Percentiles rank a stretch among this genome's conserved stretches.
phyloP scores from a whole-genome alignment of 2,329 filamentous ascomycete species.

The Trichoderma sp. region DNA sequence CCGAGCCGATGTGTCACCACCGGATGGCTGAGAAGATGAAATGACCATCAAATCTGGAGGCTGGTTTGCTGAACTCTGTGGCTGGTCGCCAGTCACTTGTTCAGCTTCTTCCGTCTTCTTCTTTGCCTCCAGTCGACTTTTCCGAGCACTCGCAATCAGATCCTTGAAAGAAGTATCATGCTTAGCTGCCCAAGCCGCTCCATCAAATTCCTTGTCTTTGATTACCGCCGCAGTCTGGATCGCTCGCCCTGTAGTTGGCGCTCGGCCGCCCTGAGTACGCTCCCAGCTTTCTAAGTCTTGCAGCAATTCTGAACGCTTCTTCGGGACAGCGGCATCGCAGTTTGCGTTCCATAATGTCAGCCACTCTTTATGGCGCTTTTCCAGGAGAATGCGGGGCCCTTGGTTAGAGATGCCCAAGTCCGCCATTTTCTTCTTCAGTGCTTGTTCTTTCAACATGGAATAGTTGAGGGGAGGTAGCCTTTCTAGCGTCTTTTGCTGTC shows the following conservation, averaged over 20 bases:
- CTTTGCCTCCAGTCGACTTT: constrained; percentile 46
- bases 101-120: constrained; percentile 28
- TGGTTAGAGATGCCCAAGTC: constrained; percentile 74
- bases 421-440: constrained; percentile 74
- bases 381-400: constrained; percentile 67
- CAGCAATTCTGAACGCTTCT: constrained; percentile 67
- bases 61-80: background rate
- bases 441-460: constrained; percentile 75
- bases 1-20: background rate
- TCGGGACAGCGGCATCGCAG: constrained; percentile 76
- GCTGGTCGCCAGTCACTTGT: background rate
- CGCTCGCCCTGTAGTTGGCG: constrained; percentile 38
- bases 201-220: constrained; percentile 87
- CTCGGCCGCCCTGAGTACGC: constrained; percentile 67
- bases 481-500: constrained; percentile 46
- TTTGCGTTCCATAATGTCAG: constrained; percentile 96
- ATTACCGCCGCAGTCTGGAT: constrained; percentile 48
- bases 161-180: constrained; percentile 75
- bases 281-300: constrained; percentile 86
- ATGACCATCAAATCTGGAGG: background rate
- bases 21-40: background rate
- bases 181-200: constrained; percentile 67
- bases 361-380: constrained; percentile 87
- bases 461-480: constrained; percentile 81
- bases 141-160: constrained; percentile 72